phyloP scores from a whole-genome alignment of 1,284 basidiomycete species.

The Meripilus lineatus region DNA sequence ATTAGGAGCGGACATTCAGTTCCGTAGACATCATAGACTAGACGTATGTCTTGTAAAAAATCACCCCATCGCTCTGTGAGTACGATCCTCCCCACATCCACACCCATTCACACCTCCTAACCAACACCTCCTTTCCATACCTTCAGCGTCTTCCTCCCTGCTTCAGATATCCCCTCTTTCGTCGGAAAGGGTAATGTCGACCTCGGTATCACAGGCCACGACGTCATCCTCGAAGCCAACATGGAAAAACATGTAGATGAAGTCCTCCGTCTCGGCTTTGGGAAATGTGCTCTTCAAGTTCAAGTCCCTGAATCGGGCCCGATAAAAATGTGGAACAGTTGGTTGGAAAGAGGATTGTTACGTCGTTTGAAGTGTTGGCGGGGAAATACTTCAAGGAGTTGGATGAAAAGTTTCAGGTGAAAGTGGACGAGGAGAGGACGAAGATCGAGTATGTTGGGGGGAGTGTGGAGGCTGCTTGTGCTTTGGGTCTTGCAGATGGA shows the following conservation, averaged over 20 bases:
- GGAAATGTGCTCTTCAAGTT: conserved; percentile 92
- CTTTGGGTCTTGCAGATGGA: conserved; percentile 94
- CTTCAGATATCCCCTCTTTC: conserved; percentile 96
- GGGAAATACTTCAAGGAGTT: conserved; percentile 75
- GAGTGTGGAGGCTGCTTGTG: conserved; percentile 97
- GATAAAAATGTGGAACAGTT: conserved; percentile 77
- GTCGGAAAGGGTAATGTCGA: conserved; percentile 97
- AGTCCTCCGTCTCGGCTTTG: conserved; percentile 85
- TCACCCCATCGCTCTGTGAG: conserved; percentile 88
- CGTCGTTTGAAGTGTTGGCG: conserved; percentile 88
- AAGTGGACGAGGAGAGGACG: conserved; percentile 55
- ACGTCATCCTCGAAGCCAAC: conserved; percentile 90
- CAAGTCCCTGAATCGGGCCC: conserved; percentile 85
- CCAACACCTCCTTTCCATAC: background rate
- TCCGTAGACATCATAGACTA: conserved; percentile 82
- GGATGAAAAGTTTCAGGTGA: conserved; percentile 55
- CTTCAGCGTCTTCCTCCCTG: conserved; percentile 92
- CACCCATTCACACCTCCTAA: conserved; percentile 9
- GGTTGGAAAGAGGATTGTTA: conserved; percentile 90
- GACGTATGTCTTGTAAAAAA: conserved; percentile 94
- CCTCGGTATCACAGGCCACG: conserved; percentile 92
- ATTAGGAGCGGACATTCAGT: conserved; percentile 93
- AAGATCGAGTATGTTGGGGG: conserved; percentile 95
- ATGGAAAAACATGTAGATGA: conserved; percentile 79
- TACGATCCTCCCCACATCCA: conserved; percentile 6